A percentile compares a stretch with the other conserved stretches of the same genome.
Evolutionary conservation across 2,329 filamentous ascomycete genomes (phyloP).

Genomic region (Fulvia fulva): DNA sequence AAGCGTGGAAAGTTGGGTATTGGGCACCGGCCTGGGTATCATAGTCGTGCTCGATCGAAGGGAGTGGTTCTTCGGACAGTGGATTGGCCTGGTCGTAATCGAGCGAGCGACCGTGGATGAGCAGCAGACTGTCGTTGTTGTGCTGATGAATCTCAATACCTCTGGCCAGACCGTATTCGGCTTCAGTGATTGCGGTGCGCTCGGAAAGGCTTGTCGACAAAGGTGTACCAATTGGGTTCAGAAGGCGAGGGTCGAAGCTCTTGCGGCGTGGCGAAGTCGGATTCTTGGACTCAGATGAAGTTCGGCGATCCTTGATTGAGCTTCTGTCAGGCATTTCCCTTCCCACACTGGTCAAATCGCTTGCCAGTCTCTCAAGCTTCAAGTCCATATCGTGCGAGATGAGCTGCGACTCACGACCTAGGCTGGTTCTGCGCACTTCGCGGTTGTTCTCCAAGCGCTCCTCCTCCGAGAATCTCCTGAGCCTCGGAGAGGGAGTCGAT

Average conservation of each 20-base stretch:
- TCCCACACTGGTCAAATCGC: constrained; percentile 4
- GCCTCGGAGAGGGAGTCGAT: constrained; percentile 6
- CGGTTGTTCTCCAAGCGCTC: constrained; percentile 18
- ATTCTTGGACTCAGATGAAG: constrained; percentile 12
- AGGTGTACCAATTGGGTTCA: constrained; percentile 25
- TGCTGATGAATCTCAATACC: constrained; percentile 60
- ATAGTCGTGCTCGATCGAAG: constrained; percentile 4
- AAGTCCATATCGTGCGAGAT: constrained; percentile 6
- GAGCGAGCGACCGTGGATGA: constrained; percentile 51
- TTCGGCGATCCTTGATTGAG: constrained; percentile 7
- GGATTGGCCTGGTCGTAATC: neutral
- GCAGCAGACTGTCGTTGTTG: constrained; percentile 59
- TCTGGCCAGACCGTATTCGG: constrained; percentile 58
- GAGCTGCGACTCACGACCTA: constrained; percentile 11
- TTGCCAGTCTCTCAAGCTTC: constrained; percentile 7
- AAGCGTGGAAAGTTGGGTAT: constrained; percentile 13
- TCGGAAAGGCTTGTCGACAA: constrained; percentile 27
- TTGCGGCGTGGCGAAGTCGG: constrained; percentile 21
- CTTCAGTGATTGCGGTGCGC: constrained; percentile 27
- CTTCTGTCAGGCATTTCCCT: constrained; percentile 1
- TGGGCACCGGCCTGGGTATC: constrained; percentile 4
- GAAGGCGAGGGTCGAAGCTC: constrained; percentile 21
- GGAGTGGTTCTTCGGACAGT: neutral
- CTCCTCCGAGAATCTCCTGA: constrained; percentile 20
- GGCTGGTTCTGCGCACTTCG: constrained; percentile 19